phyloP scores from a whole-genome alignment of 257 asterid genomes.

The Solanum etuberosum region DNA sequence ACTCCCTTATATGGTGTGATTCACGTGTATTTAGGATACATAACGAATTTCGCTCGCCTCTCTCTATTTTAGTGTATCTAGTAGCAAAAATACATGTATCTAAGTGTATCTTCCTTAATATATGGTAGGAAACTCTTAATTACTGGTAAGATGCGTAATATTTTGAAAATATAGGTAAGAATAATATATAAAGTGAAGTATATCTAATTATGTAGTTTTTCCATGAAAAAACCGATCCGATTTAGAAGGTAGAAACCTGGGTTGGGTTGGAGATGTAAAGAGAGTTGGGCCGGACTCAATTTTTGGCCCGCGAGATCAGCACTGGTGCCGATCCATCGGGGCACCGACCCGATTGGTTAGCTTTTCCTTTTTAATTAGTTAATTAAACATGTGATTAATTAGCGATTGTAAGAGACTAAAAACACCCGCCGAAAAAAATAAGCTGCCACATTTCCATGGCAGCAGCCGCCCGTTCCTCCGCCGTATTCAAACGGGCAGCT shows the following conservation, averaged over 20 bases:
- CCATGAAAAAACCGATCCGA: background rate
- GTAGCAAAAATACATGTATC: background rate
- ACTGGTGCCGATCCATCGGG: background rate
- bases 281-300: background rate
- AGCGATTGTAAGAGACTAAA: background rate
- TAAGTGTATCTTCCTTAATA: background rate
- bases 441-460: background rate
- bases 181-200: too few relatives aligned
- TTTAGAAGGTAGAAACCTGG: background rate
- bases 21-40: background rate
- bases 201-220: too few relatives aligned
- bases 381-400: background rate
- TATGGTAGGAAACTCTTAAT: too few relatives aligned
- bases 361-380: background rate
- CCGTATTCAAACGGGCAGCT: constrained; percentile 9
- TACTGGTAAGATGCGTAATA: too few relatives aligned
- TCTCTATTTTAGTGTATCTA: too few relatives aligned
- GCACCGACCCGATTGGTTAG: background rate
- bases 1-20: background rate
- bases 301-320: background rate
- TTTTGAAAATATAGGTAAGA: too few relatives aligned
- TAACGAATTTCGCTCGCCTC: background rate
- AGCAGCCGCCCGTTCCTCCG: background rate
- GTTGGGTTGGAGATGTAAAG: background rate
- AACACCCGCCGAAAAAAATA: background rate